phyloP scores from a whole-genome alignment of 345 rosid genomes.

The Populus euphratica region DNA sequence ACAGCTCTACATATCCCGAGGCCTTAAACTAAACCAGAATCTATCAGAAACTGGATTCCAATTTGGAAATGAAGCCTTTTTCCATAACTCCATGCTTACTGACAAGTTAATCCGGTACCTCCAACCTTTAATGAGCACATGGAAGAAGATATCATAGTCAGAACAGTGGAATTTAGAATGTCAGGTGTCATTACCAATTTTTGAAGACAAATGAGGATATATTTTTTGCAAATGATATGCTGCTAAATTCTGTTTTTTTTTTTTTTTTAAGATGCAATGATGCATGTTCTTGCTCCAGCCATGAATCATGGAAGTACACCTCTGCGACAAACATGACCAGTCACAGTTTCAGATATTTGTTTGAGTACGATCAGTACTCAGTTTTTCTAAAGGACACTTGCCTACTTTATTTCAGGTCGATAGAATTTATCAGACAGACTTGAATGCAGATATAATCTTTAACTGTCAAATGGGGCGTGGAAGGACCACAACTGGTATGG shows the following conservation, averaged over 20 bases:
- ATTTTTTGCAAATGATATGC: not conserved
- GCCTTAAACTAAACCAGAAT: not conserved
- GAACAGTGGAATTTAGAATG: not conserved
- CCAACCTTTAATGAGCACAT: not conserved
- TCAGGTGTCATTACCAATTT: not conserved
- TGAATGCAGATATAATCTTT: conserved; percentile 69
- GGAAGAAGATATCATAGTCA: not conserved
- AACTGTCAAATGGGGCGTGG: conserved; percentile 99
- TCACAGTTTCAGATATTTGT: not conserved
- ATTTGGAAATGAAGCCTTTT: not conserved
- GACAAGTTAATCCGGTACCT: not conserved
- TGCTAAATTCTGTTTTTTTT: not conserved
- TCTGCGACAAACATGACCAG: not conserved
- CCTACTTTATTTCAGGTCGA: conserved; percentile 52
- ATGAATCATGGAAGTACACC: not conserved
- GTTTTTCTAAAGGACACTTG: not conserved
- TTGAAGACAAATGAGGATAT: not conserved
- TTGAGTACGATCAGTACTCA: not conserved
- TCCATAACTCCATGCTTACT: not conserved
- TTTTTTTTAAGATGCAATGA: not conserved
- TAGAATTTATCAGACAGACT: conserved; percentile 73
- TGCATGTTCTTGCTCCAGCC: not conserved
- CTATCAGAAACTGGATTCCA: not conserved
- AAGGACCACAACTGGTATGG: conserved; percentile 98
- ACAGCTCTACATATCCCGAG: not conserved